A percentile compares a stretch with the other conserved stretches of the same genome.
phyloP scores from a whole-genome alignment of 1,284 basidiomycete species.

The Cryptococcus sp. region DNA sequence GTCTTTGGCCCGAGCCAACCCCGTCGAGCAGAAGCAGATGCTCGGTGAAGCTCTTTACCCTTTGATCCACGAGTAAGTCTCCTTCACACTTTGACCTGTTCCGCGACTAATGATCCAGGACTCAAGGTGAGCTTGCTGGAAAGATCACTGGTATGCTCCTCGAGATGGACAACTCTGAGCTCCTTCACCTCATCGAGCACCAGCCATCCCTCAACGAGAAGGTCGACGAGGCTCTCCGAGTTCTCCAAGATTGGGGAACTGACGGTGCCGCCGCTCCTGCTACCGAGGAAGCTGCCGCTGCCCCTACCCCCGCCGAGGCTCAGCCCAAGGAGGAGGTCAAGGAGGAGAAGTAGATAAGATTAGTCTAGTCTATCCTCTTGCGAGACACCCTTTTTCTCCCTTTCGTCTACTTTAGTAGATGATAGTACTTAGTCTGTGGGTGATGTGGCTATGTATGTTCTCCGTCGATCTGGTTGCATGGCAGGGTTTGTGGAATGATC shows the following conservation, averaged over 20 bases:
- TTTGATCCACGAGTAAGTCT: conserved; percentile 69
- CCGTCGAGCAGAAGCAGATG: conserved; percentile 95
- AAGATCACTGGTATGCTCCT: conserved; percentile 97
- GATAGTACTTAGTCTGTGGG: background rate
- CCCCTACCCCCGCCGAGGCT: conserved; percentile 17
- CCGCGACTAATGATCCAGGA: conserved; percentile 21
- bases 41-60: conserved; percentile 90
- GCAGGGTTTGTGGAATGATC: too few relatives aligned
- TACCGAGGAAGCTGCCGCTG: conserved; percentile 20
- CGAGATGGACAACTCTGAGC: conserved; percentile 93
- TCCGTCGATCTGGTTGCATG: background rate
- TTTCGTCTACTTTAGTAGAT: background rate
- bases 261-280: conserved; percentile 20
- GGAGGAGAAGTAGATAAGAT: conserved; percentile 9
- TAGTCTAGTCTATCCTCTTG: background rate
- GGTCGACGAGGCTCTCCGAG: conserved; percentile 71
- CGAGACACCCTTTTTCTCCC: background rate
- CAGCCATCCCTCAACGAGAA: conserved; percentile 76
- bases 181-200: conserved; percentile 77
- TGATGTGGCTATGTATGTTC: background rate
- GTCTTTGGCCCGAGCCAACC: conserved; percentile 66
- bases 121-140: conserved; percentile 78
- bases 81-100: conserved; percentile 10
- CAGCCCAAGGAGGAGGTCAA: conserved; percentile 27
- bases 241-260: conserved; percentile 47